These are phyloP conservation scores for Naganishia antarctica DNA, from an alignment of 768 basidiomycete species.

Conservation along the genomic window DNA sequence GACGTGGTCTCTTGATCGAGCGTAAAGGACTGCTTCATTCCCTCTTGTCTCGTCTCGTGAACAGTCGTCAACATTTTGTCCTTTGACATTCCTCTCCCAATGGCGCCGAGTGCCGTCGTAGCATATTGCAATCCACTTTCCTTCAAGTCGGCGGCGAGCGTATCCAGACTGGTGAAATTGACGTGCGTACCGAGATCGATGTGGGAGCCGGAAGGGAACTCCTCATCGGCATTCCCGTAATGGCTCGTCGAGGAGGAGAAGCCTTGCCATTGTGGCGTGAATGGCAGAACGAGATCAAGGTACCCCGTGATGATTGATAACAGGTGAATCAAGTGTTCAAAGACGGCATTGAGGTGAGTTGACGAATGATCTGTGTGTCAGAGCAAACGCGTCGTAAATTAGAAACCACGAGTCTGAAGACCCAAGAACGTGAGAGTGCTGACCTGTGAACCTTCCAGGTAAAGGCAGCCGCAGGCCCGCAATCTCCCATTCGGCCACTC, in stretches of 20 bases:
- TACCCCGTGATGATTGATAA: conserved; percentile 40
- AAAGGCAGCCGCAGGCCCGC: conserved; percentile 32
- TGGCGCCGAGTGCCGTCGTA: background rate
- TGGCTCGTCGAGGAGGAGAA: background rate
- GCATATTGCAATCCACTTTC: conserved; percentile 10
- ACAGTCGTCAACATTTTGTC: background rate
- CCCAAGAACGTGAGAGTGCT: background rate
- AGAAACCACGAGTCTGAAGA: background rate
- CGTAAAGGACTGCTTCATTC: no score
- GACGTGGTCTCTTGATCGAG: no score
- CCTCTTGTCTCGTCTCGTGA: background rate
- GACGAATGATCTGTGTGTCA: conserved; percentile 30
- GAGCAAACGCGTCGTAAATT: background rate
- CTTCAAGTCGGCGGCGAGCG: background rate
- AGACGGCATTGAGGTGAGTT: conserved; percentile 36
- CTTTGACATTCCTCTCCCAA: background rate
- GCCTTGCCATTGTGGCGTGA: conserved; percentile 29
- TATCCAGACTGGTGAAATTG: background rate
- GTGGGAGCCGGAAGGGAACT: background rate
- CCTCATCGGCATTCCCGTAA: background rate
- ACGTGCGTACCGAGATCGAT: background rate
- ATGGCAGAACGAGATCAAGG: conserved; percentile 41
- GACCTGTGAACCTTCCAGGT: conserved; percentile 13
- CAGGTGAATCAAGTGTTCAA: conserved; percentile 41
- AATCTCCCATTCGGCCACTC: conserved; percentile 37